Evolutionary conservation across 768 basidiomycete species (phyloP), one percentile per base, ranked within the genome.

Genomic region (Tulasnella sp.): DNA sequence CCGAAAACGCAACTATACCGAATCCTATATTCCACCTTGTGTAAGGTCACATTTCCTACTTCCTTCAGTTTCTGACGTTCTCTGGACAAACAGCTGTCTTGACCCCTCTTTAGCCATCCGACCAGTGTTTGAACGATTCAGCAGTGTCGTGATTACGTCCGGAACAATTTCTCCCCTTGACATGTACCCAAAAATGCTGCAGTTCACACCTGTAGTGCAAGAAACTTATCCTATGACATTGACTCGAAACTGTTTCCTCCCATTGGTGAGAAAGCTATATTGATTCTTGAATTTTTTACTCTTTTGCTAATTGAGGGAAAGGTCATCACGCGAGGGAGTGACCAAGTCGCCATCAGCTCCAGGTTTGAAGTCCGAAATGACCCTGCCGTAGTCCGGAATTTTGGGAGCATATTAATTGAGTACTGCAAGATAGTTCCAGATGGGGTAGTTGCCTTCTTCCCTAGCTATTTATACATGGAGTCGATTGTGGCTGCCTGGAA

Each of bases 401-500:
- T 98, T 61, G 95, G 95, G 20, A 95, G 85, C 62, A 95, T 99
- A 65, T 78, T 99, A 33, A 79, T 98, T 56, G 95, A 99, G 65
- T 98, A 95, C 71, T 88, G 87, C 69, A 92, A 92, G 64, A 89
- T 87, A 48, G 92, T 99, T 1, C 95, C 95, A 6, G 95, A 99
- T 65, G 95, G 95, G 10, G 86, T 99, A 55, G 95, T 98, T 16
- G 92, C 91, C 3, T 99, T 99, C 74, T 99, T 99, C 67, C 95
- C 95, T 16, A 90, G 87, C 67, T 99, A 99, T 68, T 78, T 99
- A 12, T 99, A 99, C 66, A 99, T 99, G 95, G 95, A 99, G 66
- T 91, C 88, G 20, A 99, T 99, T 53, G 95, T 98, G 9, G 90
- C 91, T 2, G 95, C 95, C n/a, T 99, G 95, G 95, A 96, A 98